Base-by-base conservation (phyloP, 371 early-diverging fungal genomes). In the Rhizopus sp. region DNA sequence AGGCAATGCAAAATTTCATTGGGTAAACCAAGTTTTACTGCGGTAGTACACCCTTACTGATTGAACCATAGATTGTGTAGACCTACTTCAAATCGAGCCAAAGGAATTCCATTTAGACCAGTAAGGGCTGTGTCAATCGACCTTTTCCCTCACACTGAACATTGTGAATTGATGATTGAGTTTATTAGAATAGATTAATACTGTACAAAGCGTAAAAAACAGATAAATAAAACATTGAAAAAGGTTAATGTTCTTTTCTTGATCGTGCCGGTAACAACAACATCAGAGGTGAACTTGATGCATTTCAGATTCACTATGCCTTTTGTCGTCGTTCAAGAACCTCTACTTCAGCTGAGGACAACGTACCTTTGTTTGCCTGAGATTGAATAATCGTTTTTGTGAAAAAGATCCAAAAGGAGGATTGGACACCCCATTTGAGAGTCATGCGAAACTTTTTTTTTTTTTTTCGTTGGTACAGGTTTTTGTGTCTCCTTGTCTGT, bases 81-180 rank as follows among this genome's bases (percentile, higher is more conserved):
- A 7, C 88, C 88, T 3, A 58, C 75, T 6, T 79, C 87, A 3
- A 82, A 78, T 62, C 66, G 67, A 54, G 83, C 66, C 52, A 51
- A 62, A 31, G 86, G 83, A 6, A 12, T 15, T 7, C 85, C 87
- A 3, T 90, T 90, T 72, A 63, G 68, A 13, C 81, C 83, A 1
- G 52, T 66, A n/a, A 61, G 75, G 13, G 88, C 83, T 3, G 64
- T 77, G 7, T 78, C 84, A 4, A 76, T 92, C n/a, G 92, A 92
- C 64, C 47, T 90, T 37, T 92, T 92, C 68, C 92, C 92, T n/a
- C 88, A 92, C 61, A 86, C 89, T 7, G 62, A 75, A n/a, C 85
- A 84, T 52, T 81, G 71, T 52, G 91, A 90, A 71, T 55, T 90
- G 31, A 70, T 90, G 40, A 57, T 91, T 23, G 81, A 81, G 57